phyloP scores from a whole-genome alignment of 2,329 filamentous ascomycete genomes.

The Akanthomyces dipterigenus region DNA sequence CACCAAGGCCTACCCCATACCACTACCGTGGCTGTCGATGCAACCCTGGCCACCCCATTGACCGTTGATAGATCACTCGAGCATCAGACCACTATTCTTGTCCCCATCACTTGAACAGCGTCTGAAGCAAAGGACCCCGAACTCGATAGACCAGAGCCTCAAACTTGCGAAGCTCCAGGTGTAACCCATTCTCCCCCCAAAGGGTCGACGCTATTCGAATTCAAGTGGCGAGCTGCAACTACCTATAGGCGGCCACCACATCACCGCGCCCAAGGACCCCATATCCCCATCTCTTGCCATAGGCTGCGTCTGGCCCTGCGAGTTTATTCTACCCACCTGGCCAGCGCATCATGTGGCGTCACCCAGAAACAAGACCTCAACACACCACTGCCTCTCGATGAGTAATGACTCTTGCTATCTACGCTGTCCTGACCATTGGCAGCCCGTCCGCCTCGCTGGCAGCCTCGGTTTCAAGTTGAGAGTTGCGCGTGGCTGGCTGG shows the following conservation, averaged over 20 bases:
- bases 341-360: conserved; percentile 11
- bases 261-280: not conserved
- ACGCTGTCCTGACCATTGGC: too few species aligned
- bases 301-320: not conserved
- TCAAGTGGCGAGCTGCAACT: not conserved
- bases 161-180: not conserved
- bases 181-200: not conserved
- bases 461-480: not conserved
- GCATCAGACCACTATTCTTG: not conserved
- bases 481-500: not conserved
- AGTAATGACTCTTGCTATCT: not conserved
- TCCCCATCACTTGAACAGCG: too few species aligned
- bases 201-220: not conserved
- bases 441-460: not conserved
- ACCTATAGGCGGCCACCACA: not conserved
- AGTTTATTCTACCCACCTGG: not conserved
- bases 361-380: not conserved
- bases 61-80: not conserved
- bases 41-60: not conserved
- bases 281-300: not conserved
- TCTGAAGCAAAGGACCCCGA: too few species aligned
- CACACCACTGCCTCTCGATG: not conserved
- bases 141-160: not conserved
- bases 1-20: not conserved
- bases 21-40: not conserved